phyloP scores from a whole-genome alignment of 768 basidiomycete genomes.

The Russula emetica region DNA sequence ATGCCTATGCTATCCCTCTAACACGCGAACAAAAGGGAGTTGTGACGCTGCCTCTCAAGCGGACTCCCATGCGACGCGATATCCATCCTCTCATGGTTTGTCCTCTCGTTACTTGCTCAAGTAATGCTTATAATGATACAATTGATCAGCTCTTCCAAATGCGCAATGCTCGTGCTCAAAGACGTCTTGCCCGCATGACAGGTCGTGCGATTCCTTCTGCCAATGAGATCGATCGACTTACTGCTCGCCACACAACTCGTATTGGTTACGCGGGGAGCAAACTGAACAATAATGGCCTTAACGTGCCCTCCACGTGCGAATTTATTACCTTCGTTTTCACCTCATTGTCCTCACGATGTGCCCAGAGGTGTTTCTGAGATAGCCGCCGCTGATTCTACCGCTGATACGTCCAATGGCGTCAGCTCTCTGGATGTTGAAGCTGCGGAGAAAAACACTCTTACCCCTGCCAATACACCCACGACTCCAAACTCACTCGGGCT shows the following conservation, averaged over 20 bases:
- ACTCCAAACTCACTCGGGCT: conserved; percentile 57
- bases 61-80: conserved; percentile 33
- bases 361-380: not conserved
- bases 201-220: conserved; percentile 50
- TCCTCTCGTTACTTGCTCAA: not conserved
- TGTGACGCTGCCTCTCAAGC: conserved; percentile 43
- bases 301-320: conserved; percentile 8
- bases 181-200: conserved; percentile 66
- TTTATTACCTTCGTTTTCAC: not conserved
- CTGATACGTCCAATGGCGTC: conserved; percentile 34
- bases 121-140: not conserved
- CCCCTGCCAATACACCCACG: conserved; percentile 41
- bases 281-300: conserved; percentile 27
- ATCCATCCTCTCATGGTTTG: conserved; percentile 45
- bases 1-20: conserved; percentile 44
- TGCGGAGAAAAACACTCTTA: conserved; percentile 38
- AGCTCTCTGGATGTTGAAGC: conserved; percentile 39
- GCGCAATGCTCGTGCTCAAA: conserved; percentile 59
- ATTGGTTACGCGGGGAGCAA: conserved; percentile 9
- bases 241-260: conserved; percentile 29
- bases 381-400: conserved; percentile 20
- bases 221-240: conserved; percentile 41
- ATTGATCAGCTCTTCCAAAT: conserved; percentile 58
- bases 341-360: not conserved
- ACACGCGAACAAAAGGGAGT: conserved; percentile 33